Evolutionary conservation across 257 asterid species (phyloP).

Genomic region (Oldenlandia corymbosa): DNA sequence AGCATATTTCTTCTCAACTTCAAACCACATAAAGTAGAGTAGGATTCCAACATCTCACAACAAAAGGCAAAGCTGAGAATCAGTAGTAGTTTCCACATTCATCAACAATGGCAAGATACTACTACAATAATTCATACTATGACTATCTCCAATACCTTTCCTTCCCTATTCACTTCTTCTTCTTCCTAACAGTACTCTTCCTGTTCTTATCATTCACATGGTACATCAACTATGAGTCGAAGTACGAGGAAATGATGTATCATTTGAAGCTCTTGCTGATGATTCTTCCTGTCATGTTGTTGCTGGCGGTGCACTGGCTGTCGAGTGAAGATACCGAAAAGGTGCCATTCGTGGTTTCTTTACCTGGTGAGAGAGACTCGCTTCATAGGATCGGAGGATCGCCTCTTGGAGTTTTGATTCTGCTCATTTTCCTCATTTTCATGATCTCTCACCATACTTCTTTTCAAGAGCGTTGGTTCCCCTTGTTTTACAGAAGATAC

Average conservation of each 20-base stretch:
- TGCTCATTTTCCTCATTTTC: slow-evolving; percentile 58
- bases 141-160: slow-evolving; percentile 58
- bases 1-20: background rate
- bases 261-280: slow-evolving; percentile 54
- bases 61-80: background rate
- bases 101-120: slow-evolving; percentile 53
- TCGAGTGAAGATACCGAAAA: slow-evolving; percentile 39
- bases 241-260: slow-evolving; percentile 40
- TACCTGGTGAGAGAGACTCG: slow-evolving; percentile 63
- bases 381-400: slow-evolving; percentile 64
- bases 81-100: too few species aligned
- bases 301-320: slow-evolving; percentile 62
- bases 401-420: slow-evolving; percentile 46
- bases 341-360: slow-evolving; percentile 36
- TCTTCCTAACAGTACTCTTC: slow-evolving; percentile 47
- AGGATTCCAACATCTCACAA: background rate
- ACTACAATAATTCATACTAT: slow-evolving; percentile 39
- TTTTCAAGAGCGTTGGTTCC: slow-evolving; percentile 59
- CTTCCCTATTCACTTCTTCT: slow-evolving; percentile 52
- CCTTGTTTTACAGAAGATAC: slow-evolving; percentile 47
- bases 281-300: slow-evolving; percentile 59
- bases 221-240: slow-evolving; percentile 69
- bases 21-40: background rate
- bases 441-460: slow-evolving; percentile 60
- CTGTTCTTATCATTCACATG: slow-evolving; percentile 60